Conservation (phyloP, 306 rosid species). For the Quercus berberidifolia region DNA sequence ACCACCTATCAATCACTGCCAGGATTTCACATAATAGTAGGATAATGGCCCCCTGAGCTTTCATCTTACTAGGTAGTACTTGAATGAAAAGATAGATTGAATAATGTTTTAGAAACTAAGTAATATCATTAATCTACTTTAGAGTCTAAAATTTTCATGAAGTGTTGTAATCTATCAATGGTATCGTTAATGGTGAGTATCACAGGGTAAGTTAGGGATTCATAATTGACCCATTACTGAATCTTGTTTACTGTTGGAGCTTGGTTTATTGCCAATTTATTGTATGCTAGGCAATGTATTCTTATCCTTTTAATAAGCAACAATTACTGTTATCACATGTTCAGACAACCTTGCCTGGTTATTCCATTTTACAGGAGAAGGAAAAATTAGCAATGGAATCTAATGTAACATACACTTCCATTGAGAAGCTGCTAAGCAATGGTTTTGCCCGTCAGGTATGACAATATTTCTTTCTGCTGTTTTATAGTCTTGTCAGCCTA, state of each 20-base stretch:
- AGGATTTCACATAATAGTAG: neutral
- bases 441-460: conserved; percentile 80
- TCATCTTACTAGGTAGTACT: neutral
- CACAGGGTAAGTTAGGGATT: neutral
- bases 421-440: conserved; percentile 75
- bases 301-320: neutral
- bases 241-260: neutral
- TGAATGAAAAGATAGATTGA: neutral
- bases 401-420: conserved; percentile 34
- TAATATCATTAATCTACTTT: neutral
- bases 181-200: neutral
- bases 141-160: neutral
- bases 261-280: neutral
- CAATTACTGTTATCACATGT: neutral
- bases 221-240: neutral
- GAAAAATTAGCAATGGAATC: conserved; percentile 34
- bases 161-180: neutral
- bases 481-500: conserved; percentile 4
- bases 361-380: conserved; percentile 48
- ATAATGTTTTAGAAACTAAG: neutral
- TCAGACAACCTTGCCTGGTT: neutral
- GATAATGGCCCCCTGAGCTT: neutral
- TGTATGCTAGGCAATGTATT: neutral
- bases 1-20: neutral
- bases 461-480: conserved; percentile 2